Evolutionary conservation across 805 yeast genomes (phyloP).

Genomic region (Yarrowia phangngaensis): DNA sequence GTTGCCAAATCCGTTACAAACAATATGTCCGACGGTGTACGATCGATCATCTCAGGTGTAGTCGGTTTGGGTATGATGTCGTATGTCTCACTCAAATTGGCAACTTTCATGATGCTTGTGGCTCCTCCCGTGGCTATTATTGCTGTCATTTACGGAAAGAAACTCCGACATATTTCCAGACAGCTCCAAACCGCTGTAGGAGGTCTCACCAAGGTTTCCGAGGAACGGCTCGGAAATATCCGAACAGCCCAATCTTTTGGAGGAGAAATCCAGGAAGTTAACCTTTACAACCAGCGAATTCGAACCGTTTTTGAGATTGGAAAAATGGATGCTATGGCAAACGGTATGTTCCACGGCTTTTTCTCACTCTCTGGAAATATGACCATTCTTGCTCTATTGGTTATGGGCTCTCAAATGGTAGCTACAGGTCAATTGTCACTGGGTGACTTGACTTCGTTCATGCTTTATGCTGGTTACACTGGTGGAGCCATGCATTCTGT

Average conservation of each 20-base stretch:
- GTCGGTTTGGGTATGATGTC: constrained; percentile 93
- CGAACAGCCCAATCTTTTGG: constrained; percentile 87
- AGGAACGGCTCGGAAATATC: constrained; percentile 81
- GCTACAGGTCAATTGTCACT: constrained; percentile 68
- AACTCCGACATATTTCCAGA: constrained; percentile 68
- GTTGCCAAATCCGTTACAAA: constrained; percentile 83
- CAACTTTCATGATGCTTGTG: constrained; percentile 72
- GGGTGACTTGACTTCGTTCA: constrained; percentile 87
- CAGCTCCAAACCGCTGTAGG: constrained; percentile 83
- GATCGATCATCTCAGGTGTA: constrained; percentile 74
- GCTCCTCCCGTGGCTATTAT: constrained; percentile 80
- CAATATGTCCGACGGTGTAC: constrained; percentile 85
- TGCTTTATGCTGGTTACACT: constrained; percentile 93
- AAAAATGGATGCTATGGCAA: constrained; percentile 70
- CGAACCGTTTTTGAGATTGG: constrained; percentile 63
- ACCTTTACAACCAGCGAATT: constrained; percentile 68
- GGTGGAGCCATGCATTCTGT: constrained; percentile 90
- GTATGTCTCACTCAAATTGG: constrained; percentile 74
- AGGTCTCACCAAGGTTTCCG: constrained; percentile 79
- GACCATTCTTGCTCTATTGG: constrained; percentile 69
- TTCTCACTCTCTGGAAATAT: constrained; percentile 83
- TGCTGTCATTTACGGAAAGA: constrained; percentile 77
- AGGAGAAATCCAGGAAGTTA: constrained; percentile 75
- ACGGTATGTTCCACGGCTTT: constrained; percentile 71
- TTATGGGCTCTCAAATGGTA: constrained; percentile 80